phyloP scores from a whole-genome alignment of 768 basidiomycete species.

The Suillus weaverae region DNA sequence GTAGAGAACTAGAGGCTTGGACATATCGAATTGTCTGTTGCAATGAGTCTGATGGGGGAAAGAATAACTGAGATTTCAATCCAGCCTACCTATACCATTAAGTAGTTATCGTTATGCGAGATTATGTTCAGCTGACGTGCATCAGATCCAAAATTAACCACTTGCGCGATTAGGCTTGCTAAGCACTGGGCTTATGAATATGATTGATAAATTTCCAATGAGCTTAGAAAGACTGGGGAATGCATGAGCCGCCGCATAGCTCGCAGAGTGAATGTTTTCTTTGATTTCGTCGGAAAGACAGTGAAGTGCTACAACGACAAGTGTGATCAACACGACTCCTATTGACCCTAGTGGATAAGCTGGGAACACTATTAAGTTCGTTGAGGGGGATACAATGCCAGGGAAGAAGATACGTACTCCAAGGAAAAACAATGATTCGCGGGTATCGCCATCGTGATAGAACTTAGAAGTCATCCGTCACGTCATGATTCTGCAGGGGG shows the following conservation, averaged over 20 bases:
- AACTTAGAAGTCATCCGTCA: not conserved
- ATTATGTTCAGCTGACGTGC: not conserved
- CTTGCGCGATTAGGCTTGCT: not conserved
- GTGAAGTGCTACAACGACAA: not conserved
- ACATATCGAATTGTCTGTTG: slow-evolving; percentile 17
- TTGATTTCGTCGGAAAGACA: not conserved
- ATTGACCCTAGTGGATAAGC: not conserved
- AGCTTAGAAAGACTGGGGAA: not conserved
- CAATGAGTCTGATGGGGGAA: not conserved
- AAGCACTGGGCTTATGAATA: not conserved
- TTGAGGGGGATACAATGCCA: not conserved
- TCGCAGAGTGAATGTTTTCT: not conserved
- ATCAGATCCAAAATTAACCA: slow-evolving; percentile 1
- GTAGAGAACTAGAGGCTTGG: slow-evolving; percentile 32
- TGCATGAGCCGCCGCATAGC: not conserved
- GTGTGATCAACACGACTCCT: not conserved
- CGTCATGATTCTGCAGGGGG: slow-evolving; percentile 6
- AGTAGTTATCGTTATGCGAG: not conserved
- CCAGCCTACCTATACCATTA: not conserved
- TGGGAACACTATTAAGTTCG: too few species aligned
- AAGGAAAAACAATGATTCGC: not conserved
- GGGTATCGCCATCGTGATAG: not conserved
- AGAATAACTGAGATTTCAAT: not conserved
- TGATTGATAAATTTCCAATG: not conserved
- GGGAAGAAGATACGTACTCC: not conserved